Conservation (phyloP, 345 rosid species). For the Boechera stricta region DNA sequence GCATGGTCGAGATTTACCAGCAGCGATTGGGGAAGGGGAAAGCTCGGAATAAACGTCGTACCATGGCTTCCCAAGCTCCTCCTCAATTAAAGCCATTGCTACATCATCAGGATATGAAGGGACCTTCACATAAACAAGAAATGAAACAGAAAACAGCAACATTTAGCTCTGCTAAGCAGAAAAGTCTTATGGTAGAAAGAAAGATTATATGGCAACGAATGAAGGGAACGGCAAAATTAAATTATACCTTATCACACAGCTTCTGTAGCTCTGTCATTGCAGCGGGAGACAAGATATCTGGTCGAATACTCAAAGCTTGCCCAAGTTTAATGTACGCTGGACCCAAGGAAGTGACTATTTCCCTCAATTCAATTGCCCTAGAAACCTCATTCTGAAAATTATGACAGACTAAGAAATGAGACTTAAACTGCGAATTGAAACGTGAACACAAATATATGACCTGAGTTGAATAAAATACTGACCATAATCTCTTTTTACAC, state of each 20-base stretch:
- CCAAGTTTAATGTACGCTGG: conserved; percentile 98
- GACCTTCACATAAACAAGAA: conserved; percentile 66
- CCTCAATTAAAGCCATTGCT: conserved; percentile 92
- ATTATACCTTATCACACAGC: conserved; percentile 92
- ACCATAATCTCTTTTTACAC: no score
- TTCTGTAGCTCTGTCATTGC: conserved; percentile 97
- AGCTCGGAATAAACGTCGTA: conserved; percentile 82
- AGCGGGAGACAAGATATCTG: conserved; percentile 89
- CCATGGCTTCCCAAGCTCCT: conserved; percentile 98
- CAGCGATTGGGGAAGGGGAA: conserved; percentile 95
- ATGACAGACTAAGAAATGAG: conserved; percentile 30
- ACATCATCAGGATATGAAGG: conserved; percentile 98
- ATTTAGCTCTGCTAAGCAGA: conserved; percentile 11
- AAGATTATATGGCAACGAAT: not conserved
- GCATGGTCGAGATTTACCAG: conserved; percentile 57
- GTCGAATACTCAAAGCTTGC: conserved; percentile 98
- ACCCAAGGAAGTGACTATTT: conserved; percentile 96
- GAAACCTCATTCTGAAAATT: conserved; percentile 85
- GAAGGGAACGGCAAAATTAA: not conserved
- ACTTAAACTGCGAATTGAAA: not conserved
- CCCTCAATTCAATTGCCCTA: conserved; percentile 96
- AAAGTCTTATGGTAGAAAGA: not conserved
- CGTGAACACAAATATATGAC: not conserved
- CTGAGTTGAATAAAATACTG: no score
- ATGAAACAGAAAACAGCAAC: conserved; percentile 21